Evolutionary conservation across 2,329 filamentous ascomycete species (phyloP).

Genomic region (Alternaria conjuncta): DNA sequence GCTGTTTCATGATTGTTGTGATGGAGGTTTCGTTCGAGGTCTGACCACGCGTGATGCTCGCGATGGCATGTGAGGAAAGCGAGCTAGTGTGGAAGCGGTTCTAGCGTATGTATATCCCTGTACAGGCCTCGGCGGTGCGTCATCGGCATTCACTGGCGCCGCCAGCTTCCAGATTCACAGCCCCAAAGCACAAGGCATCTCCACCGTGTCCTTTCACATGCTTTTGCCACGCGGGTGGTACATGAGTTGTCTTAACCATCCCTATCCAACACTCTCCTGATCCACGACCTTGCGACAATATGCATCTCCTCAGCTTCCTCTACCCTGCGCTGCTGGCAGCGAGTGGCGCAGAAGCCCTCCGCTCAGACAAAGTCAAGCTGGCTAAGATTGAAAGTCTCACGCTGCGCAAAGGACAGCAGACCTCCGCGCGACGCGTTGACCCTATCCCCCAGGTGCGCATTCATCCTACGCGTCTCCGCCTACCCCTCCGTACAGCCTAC

Average conservation of each 20-base stretch:
- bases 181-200: slow-evolving; percentile 8
- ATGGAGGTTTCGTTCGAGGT: not conserved
- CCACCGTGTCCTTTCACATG: slow-evolving; percentile 36
- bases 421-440: slow-evolving; percentile 75
- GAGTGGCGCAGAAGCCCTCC: slow-evolving; percentile 38
- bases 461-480: not conserved
- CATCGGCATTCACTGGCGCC: slow-evolving; percentile 11
- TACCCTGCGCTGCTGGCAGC: slow-evolving; percentile 42
- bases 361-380: slow-evolving; percentile 61
- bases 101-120: not conserved
- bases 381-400: slow-evolving; percentile 79
- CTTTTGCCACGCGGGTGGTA: slow-evolving; percentile 26
- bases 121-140: slow-evolving; percentile 6
- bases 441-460: slow-evolving; percentile 66
- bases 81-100: not conserved
- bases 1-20: slow-evolving; percentile 65
- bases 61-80: not conserved
- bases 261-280: not conserved
- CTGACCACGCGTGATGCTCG: slow-evolving; percentile 5
- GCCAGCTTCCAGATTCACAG: slow-evolving; percentile 21
- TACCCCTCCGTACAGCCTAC: not conserved
- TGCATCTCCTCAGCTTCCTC: slow-evolving; percentile 41
- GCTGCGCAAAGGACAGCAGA: slow-evolving; percentile 70
- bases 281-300: slow-evolving; percentile 15
- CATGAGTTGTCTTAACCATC: not conserved